Evolutionary conservation across 2,329 filamentous ascomycete genomes (phyloP).

Genomic region (Claviceps spartinae): DNA sequence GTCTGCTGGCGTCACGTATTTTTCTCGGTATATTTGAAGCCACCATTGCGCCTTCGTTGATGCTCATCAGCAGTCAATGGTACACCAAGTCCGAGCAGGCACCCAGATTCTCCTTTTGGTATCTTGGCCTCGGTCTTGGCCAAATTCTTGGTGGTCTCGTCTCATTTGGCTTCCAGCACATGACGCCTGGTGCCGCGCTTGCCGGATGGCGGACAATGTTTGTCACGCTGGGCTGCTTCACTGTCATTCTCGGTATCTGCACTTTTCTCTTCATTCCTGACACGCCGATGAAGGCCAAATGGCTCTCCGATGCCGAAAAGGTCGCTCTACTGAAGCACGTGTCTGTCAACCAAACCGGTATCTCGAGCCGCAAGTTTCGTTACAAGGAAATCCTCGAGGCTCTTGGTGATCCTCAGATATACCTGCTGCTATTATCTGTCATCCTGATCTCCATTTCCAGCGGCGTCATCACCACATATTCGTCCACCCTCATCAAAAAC

Average conservation of each 20-base stretch:
- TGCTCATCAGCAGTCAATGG: conserved; percentile 47
- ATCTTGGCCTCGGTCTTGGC: conserved; percentile 43
- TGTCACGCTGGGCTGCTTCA: conserved; percentile 47
- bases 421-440: conserved; percentile 33
- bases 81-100: conserved; percentile 49
- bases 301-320: conserved; percentile 33
- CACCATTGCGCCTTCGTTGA: conserved; percentile 44
- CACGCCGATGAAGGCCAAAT: conserved; percentile 33
- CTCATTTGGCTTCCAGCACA: conserved; percentile 44
- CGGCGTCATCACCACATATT: conserved; percentile 41
- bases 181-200: conserved; percentile 35
- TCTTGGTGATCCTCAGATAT: conserved; percentile 37
- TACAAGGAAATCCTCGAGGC: conserved; percentile 38
- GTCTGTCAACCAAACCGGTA: conserved; percentile 43
- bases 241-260: conserved; percentile 19
- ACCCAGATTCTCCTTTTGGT: conserved; percentile 48
- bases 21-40: conserved; percentile 49
- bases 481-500: conserved; percentile 35
- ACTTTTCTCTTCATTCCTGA: conserved; percentile 23
- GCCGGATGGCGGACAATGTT: conserved; percentile 61
- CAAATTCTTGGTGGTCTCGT: conserved; percentile 53
- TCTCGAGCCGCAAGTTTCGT: conserved; percentile 40
- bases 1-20: conserved; percentile 39
- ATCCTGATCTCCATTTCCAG: conserved; percentile 36
- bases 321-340: conserved; percentile 38